Percentiles rank a stretch among this genome's conserved stretches.
Conservation (phyloP, 495 filamentous ascomycete genomes). For the Saxophila tyrrhenica region DNA sequence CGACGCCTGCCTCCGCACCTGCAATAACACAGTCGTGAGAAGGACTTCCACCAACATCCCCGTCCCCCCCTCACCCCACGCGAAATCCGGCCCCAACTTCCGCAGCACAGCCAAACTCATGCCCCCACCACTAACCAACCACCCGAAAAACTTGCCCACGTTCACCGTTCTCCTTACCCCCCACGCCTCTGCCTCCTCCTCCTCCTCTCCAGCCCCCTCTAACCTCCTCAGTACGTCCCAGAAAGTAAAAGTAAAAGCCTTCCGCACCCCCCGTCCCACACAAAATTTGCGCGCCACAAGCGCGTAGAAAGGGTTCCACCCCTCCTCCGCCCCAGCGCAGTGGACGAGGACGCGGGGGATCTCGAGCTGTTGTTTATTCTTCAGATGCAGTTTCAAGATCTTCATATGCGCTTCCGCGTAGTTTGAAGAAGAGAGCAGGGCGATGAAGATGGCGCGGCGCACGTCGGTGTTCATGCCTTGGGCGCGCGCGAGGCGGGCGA, state of each 20-base stretch:
- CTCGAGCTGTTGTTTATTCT: conserved; percentile 73
- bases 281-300: conserved; percentile 68
- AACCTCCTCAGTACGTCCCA: conserved; percentile 83
- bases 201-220: conserved; percentile 52
- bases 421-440: conserved; percentile 79
- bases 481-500: conserved; percentile 62
- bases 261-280: conserved; percentile 32
- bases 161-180: conserved; percentile 66
- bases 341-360: conserved; percentile 80
- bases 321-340: conserved; percentile 70
- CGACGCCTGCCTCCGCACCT: conserved; percentile 11
- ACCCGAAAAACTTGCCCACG: conserved; percentile 74
- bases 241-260: conserved; percentile 69
- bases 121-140: conserved; percentile 49
- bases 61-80: neutral
- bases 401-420: conserved; percentile 70
- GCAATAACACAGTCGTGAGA: conserved; percentile 8
- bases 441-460: conserved; percentile 81
- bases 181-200: conserved; percentile 24
- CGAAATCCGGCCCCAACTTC: conserved; percentile 13
- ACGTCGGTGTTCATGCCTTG: conserved; percentile 94
- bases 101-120: conserved; percentile 59
- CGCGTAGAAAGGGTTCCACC: conserved; percentile 89
- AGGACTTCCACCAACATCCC: conserved; percentile 9
- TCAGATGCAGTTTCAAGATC: conserved; percentile 70